Evolutionary conservation across 2,329 filamentous ascomycete genomes (phyloP), one percentile per base, ranked within the genome.

Genomic region (Fusarium torulosum): DNA sequence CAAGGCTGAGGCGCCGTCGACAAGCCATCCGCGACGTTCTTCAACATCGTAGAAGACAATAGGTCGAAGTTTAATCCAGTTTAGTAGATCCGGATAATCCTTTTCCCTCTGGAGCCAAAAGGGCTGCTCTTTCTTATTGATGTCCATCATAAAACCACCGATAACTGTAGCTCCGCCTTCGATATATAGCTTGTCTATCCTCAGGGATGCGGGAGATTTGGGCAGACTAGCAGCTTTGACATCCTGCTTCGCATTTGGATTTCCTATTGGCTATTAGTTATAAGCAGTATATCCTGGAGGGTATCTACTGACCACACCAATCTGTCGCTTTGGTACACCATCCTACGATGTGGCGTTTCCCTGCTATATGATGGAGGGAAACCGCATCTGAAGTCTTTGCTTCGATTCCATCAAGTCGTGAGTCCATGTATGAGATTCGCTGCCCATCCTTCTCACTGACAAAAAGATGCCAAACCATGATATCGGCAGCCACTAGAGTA

Each of bases 1-100:
- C 8, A 68, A 17, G 6, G 66, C 63, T 4, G 59, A 67, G 21
- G 52, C 59, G 3, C 63, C 59, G 4, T 67, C 63, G 7, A 67
- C 19, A 0, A 67, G 49, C 63, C 66, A 68, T 15, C 55, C 53
- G 8, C 63, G 54, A 0, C 59, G 45, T 0, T 60, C 53, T 3
- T 19, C 19, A 1, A 58, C 59, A 17, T 68, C 59, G 1, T 67
- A 55, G 15, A 68, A 67, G 0, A 56, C 31, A 1, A 68, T 20
- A 0, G 63, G 51, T 14, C 59, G 59, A 1, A 44, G 10, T 10
- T 44, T 42, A 7, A 67, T 10, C 65, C 65, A 68, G 5, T 59
- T 67, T 2, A 68, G 47, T 1, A 68, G 35, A 31, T 52, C 54
- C 1, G 59, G 51, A 7, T 68, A 68, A 19, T 64, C 65, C 0